Evolutionary conservation across 306 rosid species (phyloP).

Genomic region (Cucumis cinereus): DNA sequence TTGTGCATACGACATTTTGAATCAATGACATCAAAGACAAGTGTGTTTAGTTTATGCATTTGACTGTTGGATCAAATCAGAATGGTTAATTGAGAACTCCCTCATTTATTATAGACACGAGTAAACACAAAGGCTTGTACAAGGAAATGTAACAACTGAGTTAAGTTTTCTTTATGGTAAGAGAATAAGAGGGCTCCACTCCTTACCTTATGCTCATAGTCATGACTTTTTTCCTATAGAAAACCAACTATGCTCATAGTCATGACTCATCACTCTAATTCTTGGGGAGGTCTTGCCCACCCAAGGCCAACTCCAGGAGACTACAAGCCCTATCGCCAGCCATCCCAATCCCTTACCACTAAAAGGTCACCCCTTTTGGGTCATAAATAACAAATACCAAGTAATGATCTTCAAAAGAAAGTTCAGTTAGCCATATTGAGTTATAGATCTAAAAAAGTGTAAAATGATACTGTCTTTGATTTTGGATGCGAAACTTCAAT

Average conservation of each 20-base stretch:
- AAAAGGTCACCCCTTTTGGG: neutral
- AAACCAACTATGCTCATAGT: neutral
- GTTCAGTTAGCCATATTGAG: neutral
- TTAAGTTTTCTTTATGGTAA: neutral
- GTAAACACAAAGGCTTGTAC: neutral
- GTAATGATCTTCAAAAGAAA: neutral
- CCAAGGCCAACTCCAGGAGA: neutral
- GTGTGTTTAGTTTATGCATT: too few species aligned
- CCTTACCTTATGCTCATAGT: neutral
- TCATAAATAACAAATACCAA: neutral
- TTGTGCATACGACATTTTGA: too few species aligned
- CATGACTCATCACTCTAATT: neutral
- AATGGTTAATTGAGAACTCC: neutral
- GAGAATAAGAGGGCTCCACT: neutral
- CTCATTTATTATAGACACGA: neutral
- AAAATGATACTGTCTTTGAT: neutral
- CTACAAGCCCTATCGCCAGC: neutral
- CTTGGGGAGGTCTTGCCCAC: neutral
- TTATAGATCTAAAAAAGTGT: neutral
- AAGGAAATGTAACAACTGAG: neutral
- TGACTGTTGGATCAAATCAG: neutral
- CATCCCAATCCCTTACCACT: neutral
- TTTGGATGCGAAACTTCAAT: neutral
- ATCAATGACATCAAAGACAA: too few species aligned
- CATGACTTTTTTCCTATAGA: too few species aligned